Conservation (phyloP, 2,329 filamentous ascomycete genomes). For the Monosporascus cannonballus region DNA sequence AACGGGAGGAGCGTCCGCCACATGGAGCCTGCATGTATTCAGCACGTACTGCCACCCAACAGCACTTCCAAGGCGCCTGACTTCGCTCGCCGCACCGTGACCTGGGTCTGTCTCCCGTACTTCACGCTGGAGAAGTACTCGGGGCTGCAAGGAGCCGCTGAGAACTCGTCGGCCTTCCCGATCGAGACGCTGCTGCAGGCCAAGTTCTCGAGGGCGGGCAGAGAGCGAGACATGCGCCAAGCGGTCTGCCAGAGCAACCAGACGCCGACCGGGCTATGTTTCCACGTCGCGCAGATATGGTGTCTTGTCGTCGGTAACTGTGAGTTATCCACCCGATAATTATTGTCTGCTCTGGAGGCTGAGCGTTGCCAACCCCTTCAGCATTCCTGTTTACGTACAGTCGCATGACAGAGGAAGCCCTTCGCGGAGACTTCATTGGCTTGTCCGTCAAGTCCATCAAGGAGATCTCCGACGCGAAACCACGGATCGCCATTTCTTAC, state of each 20-base stretch:
- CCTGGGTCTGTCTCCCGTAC: constrained; percentile 42
- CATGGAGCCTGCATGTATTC: constrained; percentile 34
- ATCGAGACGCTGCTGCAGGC: constrained; percentile 16
- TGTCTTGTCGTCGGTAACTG: constrained; percentile 20
- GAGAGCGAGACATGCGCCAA: constrained; percentile 15
- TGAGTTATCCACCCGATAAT: constrained; percentile 4
- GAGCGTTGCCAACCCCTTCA: background rate
- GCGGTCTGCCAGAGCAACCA: constrained; percentile 12
- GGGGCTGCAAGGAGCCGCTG: background rate
- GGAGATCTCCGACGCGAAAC: too few relatives aligned
- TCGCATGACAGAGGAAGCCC: constrained; percentile 3
- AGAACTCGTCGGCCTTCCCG: constrained; percentile 10
- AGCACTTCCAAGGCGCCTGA: constrained; percentile 7
- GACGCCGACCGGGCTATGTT: constrained; percentile 7
- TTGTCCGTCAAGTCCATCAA: too few relatives aligned
- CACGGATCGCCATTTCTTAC: too few relatives aligned
- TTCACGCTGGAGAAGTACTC: constrained; percentile 33
- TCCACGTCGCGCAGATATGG: constrained; percentile 20
- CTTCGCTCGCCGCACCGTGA: constrained; percentile 15
- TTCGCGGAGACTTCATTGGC: constrained; percentile 2
- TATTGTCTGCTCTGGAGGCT: background rate
- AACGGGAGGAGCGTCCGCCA: constrained; percentile 33
- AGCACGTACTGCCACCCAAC: constrained; percentile 25
- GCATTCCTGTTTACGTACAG: constrained; percentile 18
- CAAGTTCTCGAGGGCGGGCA: constrained; percentile 11